phyloP scores from a whole-genome alignment of 2,329 filamentous ascomycete genomes.

The Orbilia javanica region DNA sequence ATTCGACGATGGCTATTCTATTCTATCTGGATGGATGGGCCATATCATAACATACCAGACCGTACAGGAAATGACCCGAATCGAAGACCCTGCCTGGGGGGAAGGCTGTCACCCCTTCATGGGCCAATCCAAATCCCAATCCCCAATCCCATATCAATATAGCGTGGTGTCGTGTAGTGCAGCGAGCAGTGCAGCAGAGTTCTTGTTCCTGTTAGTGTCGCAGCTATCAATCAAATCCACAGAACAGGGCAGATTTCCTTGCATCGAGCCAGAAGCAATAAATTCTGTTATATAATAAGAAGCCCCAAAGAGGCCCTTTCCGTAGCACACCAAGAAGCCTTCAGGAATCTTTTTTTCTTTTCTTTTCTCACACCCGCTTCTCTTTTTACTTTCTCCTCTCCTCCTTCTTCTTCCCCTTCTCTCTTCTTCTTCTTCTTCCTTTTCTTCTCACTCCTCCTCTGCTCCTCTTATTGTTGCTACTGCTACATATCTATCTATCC shows the following conservation, averaged over 20 bases:
- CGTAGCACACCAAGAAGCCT: constrained; percentile 34
- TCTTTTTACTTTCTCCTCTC: constrained; percentile 62
- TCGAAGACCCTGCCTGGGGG: not conserved
- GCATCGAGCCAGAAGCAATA: constrained; percentile 49
- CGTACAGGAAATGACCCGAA: constrained; percentile 2
- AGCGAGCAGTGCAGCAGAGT: not conserved
- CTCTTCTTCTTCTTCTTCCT: constrained; percentile 6
- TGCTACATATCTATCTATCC: not conserved
- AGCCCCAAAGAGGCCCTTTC: constrained; percentile 32
- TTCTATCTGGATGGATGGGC: not conserved
- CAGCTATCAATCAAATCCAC: constrained; percentile 40
- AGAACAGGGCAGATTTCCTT: constrained; percentile 42
- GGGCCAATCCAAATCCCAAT: too few species aligned
- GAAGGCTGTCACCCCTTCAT: constrained; percentile 18
- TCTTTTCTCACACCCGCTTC: constrained; percentile 61
- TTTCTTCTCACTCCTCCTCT: not conserved
- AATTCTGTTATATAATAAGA: constrained; percentile 57
- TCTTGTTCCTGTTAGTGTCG: not conserved
- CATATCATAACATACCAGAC: not conserved
- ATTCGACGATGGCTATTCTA: not conserved
- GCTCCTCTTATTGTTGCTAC: too few species aligned
- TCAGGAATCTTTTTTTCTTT: constrained; percentile 55
- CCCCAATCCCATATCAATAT: constrained; percentile 12
- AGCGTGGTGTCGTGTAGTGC: not conserved
- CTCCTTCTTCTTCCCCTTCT: not conserved